A percentile compares a stretch with the other conserved stretches of the same genome.
Conservation (phyloP, 495 filamentous ascomycete species). For the Tetracladium marchalianum region DNA sequence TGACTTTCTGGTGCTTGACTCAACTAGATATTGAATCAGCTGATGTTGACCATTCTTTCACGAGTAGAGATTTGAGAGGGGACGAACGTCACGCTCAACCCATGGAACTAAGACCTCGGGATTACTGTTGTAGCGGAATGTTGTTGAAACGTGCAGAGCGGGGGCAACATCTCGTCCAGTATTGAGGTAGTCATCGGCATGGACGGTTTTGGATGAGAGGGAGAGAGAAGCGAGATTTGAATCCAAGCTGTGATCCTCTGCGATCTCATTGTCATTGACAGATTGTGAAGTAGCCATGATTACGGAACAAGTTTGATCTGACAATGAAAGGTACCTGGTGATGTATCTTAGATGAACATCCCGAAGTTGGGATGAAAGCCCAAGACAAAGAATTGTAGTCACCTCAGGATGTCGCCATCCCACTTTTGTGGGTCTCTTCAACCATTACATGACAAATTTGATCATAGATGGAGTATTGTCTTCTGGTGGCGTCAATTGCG, state of each 20-base stretch:
- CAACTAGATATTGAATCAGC: conserved; percentile 4
- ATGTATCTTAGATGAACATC: neutral
- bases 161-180: conserved; percentile 68
- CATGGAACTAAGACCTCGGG: conserved; percentile 49
- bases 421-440: too few relatives aligned
- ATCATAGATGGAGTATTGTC: too few relatives aligned
- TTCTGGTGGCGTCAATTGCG: too few relatives aligned
- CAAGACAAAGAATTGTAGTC: too few relatives aligned
- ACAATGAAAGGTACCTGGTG: neutral
- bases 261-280: conserved; percentile 1
- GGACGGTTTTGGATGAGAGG: conserved; percentile 64
- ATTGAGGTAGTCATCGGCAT: conserved; percentile 76
- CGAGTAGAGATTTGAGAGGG: neutral
- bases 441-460: too few relatives aligned
- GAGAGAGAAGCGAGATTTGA: conserved; percentile 24
- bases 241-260: conserved; percentile 2
- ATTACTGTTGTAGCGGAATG: conserved; percentile 68
- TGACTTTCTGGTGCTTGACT: conserved; percentile 38
- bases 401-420: too few relatives aligned
- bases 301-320: neutral
- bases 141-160: conserved; percentile 78
- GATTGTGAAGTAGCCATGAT: conserved; percentile 9
- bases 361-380: too few relatives aligned
- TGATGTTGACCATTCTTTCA: conserved; percentile 1
- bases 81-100: conserved; percentile 32